Evolutionary conservation across 148 eudicot species (phyloP).

Genomic region (Diospyros kaki): DNA sequence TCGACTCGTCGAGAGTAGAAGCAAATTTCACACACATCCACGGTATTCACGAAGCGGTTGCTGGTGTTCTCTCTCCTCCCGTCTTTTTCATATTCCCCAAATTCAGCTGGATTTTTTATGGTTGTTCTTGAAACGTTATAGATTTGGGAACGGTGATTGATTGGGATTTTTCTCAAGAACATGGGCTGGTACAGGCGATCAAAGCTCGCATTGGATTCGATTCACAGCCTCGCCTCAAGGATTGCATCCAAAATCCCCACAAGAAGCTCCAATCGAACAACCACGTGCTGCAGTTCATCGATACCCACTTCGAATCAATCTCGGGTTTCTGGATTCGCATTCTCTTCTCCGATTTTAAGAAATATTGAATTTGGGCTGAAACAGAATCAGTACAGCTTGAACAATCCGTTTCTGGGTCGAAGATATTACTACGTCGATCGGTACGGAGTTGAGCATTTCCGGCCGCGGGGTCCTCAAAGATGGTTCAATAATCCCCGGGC

Average conservation of each 20-base stretch:
- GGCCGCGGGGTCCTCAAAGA: slow-evolving; percentile 46
- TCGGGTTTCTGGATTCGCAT: slow-evolving; percentile 14
- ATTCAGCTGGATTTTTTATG: too few relatives aligned
- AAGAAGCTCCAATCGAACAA: slow-evolving; percentile 19
- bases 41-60: too few relatives aligned
- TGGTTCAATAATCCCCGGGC: slow-evolving; percentile 68
- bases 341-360: slow-evolving; percentile 35
- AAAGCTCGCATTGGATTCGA: slow-evolving; percentile 30
- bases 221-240: slow-evolving; percentile 33
- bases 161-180: background rate
- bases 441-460: slow-evolving; percentile 53
- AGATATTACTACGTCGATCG: slow-evolving; percentile 71
- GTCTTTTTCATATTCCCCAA: too few relatives aligned
- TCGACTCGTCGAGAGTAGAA: too few relatives aligned
- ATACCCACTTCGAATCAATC: slow-evolving; percentile 13
- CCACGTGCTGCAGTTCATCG: background rate
- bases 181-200: slow-evolving; percentile 63
- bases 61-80: too few relatives aligned
- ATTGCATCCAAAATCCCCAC: slow-evolving; percentile 23
- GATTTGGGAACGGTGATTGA: background rate
- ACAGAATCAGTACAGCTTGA: slow-evolving; percentile 8
- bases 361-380: slow-evolving; percentile 21
- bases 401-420: slow-evolving; percentile 25
- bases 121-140: background rate
- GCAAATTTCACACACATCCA: too few relatives aligned